Base-by-base conservation (phyloP, 2,329 filamentous ascomycete species). In the Dactylonectria estremocensis region DNA sequence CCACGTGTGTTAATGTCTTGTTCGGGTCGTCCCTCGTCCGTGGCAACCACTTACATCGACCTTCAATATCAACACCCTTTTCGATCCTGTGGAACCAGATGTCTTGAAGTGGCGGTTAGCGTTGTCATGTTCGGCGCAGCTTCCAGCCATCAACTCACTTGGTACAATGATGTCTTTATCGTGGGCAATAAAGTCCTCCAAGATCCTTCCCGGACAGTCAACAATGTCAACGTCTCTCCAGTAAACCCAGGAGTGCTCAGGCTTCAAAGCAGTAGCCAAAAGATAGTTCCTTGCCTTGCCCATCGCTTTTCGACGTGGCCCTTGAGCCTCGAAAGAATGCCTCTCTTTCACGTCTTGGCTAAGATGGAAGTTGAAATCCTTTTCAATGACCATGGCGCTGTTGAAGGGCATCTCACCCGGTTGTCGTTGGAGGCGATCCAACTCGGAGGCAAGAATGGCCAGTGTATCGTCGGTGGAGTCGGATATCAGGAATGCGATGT, bases 161-260 rank as follows among this genome's bases (percentile, higher is more conserved):
- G 96, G 96, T 74, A 98, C 95, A 64, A 99, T 84, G 66, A 99
- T 89, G 80, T 99, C 96, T 78, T 91, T 91, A 80, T 99, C 93
- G 77, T 98, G 96, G 20, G 94, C 93, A 76, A 97, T 93, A 74
- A 99, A 97, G 77, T 99, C 96, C 83, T 99, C 95, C 37, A 99
- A 86, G 68, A 99, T 97, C 77, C 89, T 91, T 70, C 89, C 88
- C 2, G 95, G 94, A 79, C 93, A 97, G 78, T 99, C 95, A 53
- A 93, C 91, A 75, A 99, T 98, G 81, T 99, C 96, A 56, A 97
- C 95, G 80, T 99, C 96, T 67, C 96, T 90, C 96, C 96, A 99
- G 81, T 98, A 98, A 9, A 98, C 95, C 96, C 96, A 99, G 9
- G 95, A 95, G 80, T 99, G 96, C 69, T 98, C 95, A 0, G 95